Conservation (phyloP, 164 flowering plant species). For the Taxillus chinensis region DNA sequence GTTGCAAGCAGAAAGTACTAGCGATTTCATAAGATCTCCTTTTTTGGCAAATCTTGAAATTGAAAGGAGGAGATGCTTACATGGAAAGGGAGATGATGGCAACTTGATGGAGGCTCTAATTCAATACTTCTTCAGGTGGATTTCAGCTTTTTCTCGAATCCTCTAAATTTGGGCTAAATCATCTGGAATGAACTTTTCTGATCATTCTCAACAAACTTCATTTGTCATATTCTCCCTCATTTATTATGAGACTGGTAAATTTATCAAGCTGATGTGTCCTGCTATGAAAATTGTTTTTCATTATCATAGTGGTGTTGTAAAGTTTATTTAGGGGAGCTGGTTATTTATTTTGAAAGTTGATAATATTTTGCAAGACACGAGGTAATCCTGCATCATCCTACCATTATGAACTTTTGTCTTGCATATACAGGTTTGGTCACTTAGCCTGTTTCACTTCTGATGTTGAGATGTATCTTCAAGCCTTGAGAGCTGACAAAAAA, state of each 20-base stretch:
- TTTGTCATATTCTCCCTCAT: no score
- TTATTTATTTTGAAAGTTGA: no score
- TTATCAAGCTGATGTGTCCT: no score
- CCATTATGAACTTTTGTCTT: background rate
- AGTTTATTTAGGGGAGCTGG: no score
- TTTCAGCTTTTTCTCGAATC: background rate
- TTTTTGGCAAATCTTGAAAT: slow-evolving; percentile 77
- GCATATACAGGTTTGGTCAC: slow-evolving; percentile 71
- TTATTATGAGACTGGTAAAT: no score
- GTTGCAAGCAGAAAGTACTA: slow-evolving; percentile 25
- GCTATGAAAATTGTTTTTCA: no score
- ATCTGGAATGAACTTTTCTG: no score
- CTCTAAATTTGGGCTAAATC: background rate
- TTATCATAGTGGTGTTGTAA: no score
- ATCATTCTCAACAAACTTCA: no score
- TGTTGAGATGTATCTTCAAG: slow-evolving; percentile 51
- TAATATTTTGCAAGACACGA: no score
- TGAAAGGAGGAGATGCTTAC: slow-evolving; percentile 53
- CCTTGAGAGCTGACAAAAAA: slow-evolving; percentile 35
- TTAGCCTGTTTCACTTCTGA: slow-evolving; percentile 67
- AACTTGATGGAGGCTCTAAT: slow-evolving; percentile 41
- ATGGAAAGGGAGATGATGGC: slow-evolving; percentile 45
- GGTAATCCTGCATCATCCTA: background rate
- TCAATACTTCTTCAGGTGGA: slow-evolving; percentile 59
- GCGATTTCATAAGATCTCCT: slow-evolving; percentile 44